These are phyloP conservation scores for Plantago major DNA, from an alignment of 257 asterid species.

Conservation along the genomic window DNA sequence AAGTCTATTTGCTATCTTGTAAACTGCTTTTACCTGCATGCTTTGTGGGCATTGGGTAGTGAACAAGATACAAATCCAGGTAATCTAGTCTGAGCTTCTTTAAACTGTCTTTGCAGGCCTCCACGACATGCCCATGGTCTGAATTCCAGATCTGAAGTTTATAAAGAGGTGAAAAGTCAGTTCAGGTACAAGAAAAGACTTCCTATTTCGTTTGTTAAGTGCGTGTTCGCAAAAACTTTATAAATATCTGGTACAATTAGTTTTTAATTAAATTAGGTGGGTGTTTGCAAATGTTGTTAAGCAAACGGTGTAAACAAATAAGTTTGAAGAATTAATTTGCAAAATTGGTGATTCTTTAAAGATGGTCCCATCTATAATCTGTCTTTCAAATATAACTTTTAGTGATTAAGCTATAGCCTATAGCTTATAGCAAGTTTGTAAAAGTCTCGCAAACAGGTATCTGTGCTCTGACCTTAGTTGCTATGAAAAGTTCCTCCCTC, in stretches of 20 bases:
- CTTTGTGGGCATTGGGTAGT: constrained; percentile 17
- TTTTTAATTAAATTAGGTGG: too few relatives aligned
- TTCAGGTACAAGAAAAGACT: background rate
- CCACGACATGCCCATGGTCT: constrained; percentile 21
- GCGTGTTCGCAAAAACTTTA: too few relatives aligned
- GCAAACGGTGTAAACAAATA: too few relatives aligned
- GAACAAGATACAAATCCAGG: constrained; percentile 21
- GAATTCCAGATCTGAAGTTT: constrained; percentile 24
- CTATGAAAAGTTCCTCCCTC: constrained; percentile 24
- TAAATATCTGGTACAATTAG: too few relatives aligned
- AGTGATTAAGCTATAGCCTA: too few relatives aligned
- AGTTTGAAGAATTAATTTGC: too few relatives aligned
- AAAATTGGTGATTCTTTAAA: too few relatives aligned
- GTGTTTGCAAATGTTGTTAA: too few relatives aligned
- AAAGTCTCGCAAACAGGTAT: too few relatives aligned
- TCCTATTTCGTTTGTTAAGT: background rate
- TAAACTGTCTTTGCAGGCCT: constrained; percentile 25
- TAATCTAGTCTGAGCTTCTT: constrained; percentile 19
- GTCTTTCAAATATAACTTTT: too few relatives aligned
- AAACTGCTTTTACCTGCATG: constrained; percentile 5
- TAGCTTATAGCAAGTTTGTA: too few relatives aligned
- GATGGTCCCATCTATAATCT: background rate
- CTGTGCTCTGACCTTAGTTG: constrained; percentile 9
- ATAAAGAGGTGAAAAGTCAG: background rate
- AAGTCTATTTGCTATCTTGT: background rate